Evolutionary conservation across 192 early-diverging fungal genomes (phyloP), one percentile per base, ranked within the genome.

Genomic region (Coemansia sp.): DNA sequence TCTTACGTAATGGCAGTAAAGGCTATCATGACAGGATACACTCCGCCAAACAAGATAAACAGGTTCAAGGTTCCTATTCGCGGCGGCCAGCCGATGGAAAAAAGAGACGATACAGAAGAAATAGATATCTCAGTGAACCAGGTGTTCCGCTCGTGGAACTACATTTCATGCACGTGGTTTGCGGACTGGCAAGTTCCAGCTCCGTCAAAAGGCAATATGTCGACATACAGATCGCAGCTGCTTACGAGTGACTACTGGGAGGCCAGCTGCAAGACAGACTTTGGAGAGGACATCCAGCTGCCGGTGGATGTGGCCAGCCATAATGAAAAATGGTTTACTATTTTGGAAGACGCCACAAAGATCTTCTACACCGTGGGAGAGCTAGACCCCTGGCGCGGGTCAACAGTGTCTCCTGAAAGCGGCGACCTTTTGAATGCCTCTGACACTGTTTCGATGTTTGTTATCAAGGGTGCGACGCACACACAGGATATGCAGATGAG

Each of bases 151-250:
- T 40, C 42, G 42, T 60, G 59, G 59, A 14, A 40, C 25, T 60
- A 60, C 17, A 40, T 48, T 40, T 40, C 36, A 14, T 60, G 59
- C 42, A 48, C 59, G 38, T 60, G 59, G 59, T 48, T 48, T 60
- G 59, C 40, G 8, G 28, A 60, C 40, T 60, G 59, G 59, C 59
- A 60, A 42, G 59, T 60, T 48, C 25, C 59, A 48, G 40, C 59
- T 5, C 59, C 59, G 14, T 6, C 2, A 3, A 16, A 29, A 6
- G 7, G 12, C n/a, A 29, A 29, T 30, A 36, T 60, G 34, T 29
- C 59, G 28, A 11, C 20, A 2, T 60, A 60, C n/a, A 14, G 59
- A 20, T 60, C 59, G n/a, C 59, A 60, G 59, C 59, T 60, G 36
- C 6, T 60, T 22, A 48, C 36, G 5, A 7, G 25, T 2, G 59